These are phyloP conservation scores for Conringia planisiliqua DNA, from an alignment of 345 rosid genomes.

Conservation along the genomic window DNA sequence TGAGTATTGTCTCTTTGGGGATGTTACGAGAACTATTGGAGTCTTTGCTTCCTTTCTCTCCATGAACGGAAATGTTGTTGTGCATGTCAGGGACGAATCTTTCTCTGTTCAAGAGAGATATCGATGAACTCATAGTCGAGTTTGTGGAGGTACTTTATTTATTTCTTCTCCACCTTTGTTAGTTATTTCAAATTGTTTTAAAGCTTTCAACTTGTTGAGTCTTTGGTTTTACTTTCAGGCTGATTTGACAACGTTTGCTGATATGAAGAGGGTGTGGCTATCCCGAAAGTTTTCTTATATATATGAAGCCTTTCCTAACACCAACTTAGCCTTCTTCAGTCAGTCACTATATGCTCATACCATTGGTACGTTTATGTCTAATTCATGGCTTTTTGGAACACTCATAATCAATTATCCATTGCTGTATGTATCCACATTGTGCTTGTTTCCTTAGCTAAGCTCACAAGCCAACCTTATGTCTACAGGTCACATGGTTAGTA, in stretches of 20 bases:
- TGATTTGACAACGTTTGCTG: slow-evolving; percentile 43
- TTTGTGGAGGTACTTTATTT: slow-evolving; percentile 41
- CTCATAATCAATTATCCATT: neutral
- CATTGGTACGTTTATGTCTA: slow-evolving; percentile 38
- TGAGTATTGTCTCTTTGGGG: neutral
- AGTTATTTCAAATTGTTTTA: neutral
- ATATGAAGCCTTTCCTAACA: slow-evolving; percentile 50
- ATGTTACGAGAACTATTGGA: neutral
- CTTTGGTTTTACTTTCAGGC: slow-evolving; percentile 29
- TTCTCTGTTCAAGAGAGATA: slow-evolving; percentile 56
- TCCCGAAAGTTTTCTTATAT: slow-evolving; percentile 58
- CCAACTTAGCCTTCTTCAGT: slow-evolving; percentile 53
- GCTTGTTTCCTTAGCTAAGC: neutral
- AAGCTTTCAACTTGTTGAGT: neutral
- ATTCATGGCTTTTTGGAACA: neutral
- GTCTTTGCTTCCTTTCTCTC: neutral
- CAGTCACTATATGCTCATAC: slow-evolving; percentile 66
- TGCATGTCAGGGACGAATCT: slow-evolving; percentile 34
- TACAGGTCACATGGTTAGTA: slow-evolving; percentile 67
- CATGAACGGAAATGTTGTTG: neutral
- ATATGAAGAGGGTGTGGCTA: slow-evolving; percentile 65
- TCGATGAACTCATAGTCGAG: slow-evolving; percentile 55
- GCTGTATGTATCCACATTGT: neutral
- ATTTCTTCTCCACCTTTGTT: neutral
- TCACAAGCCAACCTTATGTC: neutral